A percentile compares a stretch with the other conserved stretches of the same genome.
Conservation (phyloP, 176 grass and related monocot species). For the Paspalum vaginatum region DNA sequence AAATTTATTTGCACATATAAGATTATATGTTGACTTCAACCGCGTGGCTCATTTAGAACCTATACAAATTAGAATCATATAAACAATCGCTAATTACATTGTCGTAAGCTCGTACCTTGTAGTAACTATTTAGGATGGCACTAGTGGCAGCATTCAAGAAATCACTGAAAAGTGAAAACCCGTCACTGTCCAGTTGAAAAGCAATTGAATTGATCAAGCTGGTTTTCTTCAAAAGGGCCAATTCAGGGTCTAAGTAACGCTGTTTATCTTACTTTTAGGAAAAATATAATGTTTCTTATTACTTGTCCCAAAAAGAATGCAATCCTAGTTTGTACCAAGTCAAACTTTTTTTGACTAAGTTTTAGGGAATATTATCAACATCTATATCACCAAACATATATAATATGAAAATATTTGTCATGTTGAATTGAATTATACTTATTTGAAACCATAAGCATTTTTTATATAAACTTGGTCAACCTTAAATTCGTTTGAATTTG, state of each 20-base stretch:
- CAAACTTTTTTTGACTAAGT: no score
- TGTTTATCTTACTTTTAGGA: background rate
- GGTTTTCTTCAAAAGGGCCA: background rate
- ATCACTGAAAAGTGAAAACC: background rate
- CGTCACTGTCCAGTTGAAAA: background rate
- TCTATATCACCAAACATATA: no score
- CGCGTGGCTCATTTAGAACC: background rate
- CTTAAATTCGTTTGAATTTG: no score
- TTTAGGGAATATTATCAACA: no score
- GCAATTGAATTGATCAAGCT: background rate
- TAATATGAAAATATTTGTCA: no score
- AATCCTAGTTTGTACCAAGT: no score
- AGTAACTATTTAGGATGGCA: slow-evolving; percentile 2
- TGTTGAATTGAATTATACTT: no score
- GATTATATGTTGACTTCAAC: slow-evolving; percentile 9
- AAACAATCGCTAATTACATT: slow-evolving; percentile 6
- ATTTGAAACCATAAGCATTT: no score
- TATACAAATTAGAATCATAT: background rate
- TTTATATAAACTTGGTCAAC: no score
- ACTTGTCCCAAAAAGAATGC: no score
- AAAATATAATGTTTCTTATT: background rate
- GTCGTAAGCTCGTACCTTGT: background rate
- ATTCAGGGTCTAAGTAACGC: background rate
- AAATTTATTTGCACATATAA: background rate
- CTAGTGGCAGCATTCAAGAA: background rate